Base-by-base conservation (phyloP, 2,329 filamentous ascomycete species). In the Cladosporium phlei region DNA sequence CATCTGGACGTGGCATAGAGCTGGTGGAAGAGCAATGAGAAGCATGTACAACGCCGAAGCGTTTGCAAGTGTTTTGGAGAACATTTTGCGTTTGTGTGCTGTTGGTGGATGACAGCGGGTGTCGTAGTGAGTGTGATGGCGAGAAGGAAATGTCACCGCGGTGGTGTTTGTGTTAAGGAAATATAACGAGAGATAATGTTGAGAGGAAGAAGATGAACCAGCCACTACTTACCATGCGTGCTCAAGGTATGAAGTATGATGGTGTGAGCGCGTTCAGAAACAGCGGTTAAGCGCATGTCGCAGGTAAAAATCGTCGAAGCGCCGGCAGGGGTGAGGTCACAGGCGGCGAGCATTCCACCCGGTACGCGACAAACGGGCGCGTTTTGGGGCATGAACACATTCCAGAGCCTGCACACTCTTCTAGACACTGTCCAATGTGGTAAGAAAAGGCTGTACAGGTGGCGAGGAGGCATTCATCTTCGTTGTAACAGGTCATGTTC, bases 1-100 rank as follows among this genome's bases (percentile, higher is more conserved):
- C 75, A 81, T 72, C 60, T 80, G 72, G 68, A 80, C 77, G 59
- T 81, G 78, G 17, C 49, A 51, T 22, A 59, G 35, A 28, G 46
- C 53, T 34, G 49, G 54, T 53, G 49, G 47, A 3, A 54, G 34
- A 11, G 48, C 29, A 27, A 51, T 28, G 21, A 55, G 39, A n/a
- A 56, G 34, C 34, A 37, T 49, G 47, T 47, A 53, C 12, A 55
- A 33, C 19, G 45, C 34, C 19, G 29, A 34, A 16, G 34, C 22
- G 20, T 27, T 29, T 21, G 42, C 17, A n/a, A 49, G 33, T 42
- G 49, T 38, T 40, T 38, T 49, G 7, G 46, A 44, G 37, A 47
- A 28, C 54, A 55, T 55, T 12, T 20, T 52, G 42, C 30, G 22
- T 4, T 28, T n/a, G n/a, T n/a, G n/a, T n/a, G n/a, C n/a, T n/a